Conservation (phyloP, 176 grass and related monocot species). For the Lolium multiflorum region DNA sequence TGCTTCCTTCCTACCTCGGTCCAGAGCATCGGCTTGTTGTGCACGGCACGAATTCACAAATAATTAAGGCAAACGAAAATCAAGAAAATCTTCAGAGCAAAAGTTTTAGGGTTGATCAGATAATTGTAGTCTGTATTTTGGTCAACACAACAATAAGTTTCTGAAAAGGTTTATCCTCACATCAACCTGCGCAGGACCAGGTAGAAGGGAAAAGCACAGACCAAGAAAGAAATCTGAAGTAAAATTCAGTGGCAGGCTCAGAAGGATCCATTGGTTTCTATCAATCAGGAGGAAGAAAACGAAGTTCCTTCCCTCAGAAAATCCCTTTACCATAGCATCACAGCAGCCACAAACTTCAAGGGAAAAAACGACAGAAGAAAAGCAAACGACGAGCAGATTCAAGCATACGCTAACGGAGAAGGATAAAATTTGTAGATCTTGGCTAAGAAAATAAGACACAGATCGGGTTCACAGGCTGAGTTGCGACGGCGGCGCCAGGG, state of each 20-base stretch:
- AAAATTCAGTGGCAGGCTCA: conserved; percentile 54
- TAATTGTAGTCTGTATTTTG: conserved; percentile 96
- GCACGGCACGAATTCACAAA: conserved; percentile 36
- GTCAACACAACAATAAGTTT: conserved; percentile 67
- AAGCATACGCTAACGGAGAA: background rate
- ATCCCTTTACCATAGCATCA: conserved; percentile 64
- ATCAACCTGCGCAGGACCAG: conserved; percentile 46
- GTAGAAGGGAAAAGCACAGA: background rate
- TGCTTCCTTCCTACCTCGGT: conserved; percentile 74
- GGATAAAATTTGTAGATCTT: background rate
- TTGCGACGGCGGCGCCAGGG: background rate
- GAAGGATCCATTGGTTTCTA: conserved; percentile 98
- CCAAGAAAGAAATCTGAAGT: background rate
- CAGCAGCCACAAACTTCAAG: conserved; percentile 16
- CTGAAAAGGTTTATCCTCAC: conserved; percentile 69
- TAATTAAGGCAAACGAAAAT: background rate
- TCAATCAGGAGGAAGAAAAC: conserved; percentile 58
- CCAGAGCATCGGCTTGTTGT: conserved; percentile 98
- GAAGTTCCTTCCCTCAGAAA: conserved; percentile 58
- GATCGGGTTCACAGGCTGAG: background rate
- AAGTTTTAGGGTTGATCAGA: conserved; percentile 64
- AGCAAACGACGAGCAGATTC: background rate
- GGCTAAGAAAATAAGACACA: background rate
- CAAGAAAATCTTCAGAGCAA: rapidly evolving
- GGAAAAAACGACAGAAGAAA: too few relatives aligned